These are phyloP conservation scores for Erysimum cheiranthoides DNA, from an alignment of 345 rosid genomes.

Conservation along the genomic window DNA sequence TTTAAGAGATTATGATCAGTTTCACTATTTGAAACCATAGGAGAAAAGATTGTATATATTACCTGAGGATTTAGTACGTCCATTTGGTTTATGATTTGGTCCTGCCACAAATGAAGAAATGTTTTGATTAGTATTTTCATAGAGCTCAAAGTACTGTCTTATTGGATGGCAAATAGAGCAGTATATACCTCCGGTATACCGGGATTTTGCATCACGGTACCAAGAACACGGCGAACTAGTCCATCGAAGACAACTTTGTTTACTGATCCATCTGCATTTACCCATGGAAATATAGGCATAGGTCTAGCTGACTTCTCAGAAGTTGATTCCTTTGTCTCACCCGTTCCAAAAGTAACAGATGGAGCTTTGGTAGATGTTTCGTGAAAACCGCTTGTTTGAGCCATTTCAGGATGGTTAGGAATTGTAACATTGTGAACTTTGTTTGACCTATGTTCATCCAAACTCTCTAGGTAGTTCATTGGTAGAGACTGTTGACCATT, in stretches of 20 bases:
- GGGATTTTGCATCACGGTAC: slow-evolving; percentile 87
- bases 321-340: slow-evolving; percentile 32
- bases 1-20: slow-evolving; percentile 13
- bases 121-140: slow-evolving; percentile 16
- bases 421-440: too few relatives aligned
- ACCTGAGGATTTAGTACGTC: slow-evolving; percentile 95
- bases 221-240: slow-evolving; percentile 81
- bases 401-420: slow-evolving; percentile 84
- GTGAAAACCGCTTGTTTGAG: slow-evolving; percentile 42
- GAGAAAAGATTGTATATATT: slow-evolving; percentile 25
- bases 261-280: slow-evolving; percentile 85
- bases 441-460: slow-evolving; percentile 47
- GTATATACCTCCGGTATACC: slow-evolving; percentile 79
- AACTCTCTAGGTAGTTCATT: slow-evolving; percentile 45
- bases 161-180: slow-evolving; percentile 28
- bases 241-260: slow-evolving; percentile 72
- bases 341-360: slow-evolving; percentile 30
- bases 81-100: slow-evolving; percentile 62
- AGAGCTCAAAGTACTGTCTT: neutral
- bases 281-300: slow-evolving; percentile 84
- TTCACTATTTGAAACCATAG: slow-evolving; percentile 16
- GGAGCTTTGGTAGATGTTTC: slow-evolving; percentile 44
- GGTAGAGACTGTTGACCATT: slow-evolving; percentile 49
- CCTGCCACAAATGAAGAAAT: slow-evolving; percentile 54
- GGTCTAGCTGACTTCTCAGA: slow-evolving; percentile 41